Evolutionary conservation across 2,329 filamentous ascomycete species (phyloP).

Genomic region (Onygenales sp.): DNA sequence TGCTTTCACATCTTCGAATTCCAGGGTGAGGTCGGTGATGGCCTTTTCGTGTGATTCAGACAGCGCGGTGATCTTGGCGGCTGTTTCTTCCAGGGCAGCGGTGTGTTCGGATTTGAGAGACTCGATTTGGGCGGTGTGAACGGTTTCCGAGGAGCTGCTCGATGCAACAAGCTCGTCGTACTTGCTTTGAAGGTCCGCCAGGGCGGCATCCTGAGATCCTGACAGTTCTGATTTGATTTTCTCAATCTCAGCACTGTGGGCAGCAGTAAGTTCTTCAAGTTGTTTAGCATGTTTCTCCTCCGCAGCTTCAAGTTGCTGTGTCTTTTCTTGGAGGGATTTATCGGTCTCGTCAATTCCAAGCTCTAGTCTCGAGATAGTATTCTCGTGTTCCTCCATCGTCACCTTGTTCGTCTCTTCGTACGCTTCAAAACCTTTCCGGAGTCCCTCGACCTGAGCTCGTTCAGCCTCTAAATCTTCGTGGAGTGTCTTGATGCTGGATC

Average conservation of each 20-base stretch:
- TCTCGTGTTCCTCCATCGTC: conserved; percentile 28
- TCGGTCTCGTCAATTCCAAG: conserved; percentile 25
- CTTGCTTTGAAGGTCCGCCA: conserved; percentile 12
- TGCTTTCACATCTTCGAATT: conserved; percentile 23
- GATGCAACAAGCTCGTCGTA: conserved; percentile 9
- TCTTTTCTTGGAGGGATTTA: conserved; percentile 26
- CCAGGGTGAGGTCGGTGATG: conserved; percentile 25
- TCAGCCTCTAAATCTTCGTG: conserved; percentile 12
- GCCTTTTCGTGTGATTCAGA: conserved; percentile 16
- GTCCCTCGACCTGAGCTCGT: conserved; percentile 22
- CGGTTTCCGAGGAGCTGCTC: conserved; percentile 3
- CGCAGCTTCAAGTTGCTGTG: conserved; percentile 17
- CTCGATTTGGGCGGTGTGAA: conserved; percentile 9
- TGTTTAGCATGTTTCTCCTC: conserved; percentile 26
- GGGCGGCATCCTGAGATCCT: conserved; percentile 8
- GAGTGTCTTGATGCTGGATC: conserved; percentile 7
- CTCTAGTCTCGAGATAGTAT: conserved; percentile 22
- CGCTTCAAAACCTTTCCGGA: conserved; percentile 28
- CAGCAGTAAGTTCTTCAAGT: conserved; percentile 24
- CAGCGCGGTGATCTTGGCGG: conserved; percentile 21
- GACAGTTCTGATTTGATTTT: conserved; percentile 18
- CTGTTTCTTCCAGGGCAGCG: conserved; percentile 18
- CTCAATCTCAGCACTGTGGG: conserved; percentile 27
- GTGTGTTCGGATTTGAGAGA: conserved; percentile 10
- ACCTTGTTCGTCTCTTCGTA: conserved; percentile 28